These are phyloP conservation scores for Eucalyptus virginea DNA, from an alignment of 345 rosid genomes.

Conservation along the genomic window DNA sequence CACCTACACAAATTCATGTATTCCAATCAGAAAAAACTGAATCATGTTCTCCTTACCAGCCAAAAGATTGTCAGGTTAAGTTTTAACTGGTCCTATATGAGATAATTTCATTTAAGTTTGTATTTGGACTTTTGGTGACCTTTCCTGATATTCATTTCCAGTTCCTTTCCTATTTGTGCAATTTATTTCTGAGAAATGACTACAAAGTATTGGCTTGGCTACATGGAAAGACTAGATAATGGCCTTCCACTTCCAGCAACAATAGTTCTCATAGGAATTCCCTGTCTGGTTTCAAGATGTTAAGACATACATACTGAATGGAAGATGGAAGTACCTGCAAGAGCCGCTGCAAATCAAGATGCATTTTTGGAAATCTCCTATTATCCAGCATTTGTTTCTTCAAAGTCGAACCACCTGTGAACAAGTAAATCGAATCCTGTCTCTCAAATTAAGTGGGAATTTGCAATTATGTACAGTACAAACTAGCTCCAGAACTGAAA, in stretches of 20 bases:
- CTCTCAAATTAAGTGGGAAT: neutral
- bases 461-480: neutral
- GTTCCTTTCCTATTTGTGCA: neutral
- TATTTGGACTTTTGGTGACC: neutral
- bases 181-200: neutral
- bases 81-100: neutral
- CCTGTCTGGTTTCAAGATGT: neutral
- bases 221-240: neutral
- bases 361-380: constrained; percentile 88
- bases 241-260: neutral
- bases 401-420: constrained; percentile 68
- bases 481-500: neutral
- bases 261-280: neutral
- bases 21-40: neutral
- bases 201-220: neutral
- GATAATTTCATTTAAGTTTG: neutral
- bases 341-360: constrained; percentile 85
- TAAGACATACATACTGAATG: neutral
- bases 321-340: constrained; percentile 47
- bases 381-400: constrained; percentile 94
- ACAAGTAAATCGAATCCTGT: neutral
- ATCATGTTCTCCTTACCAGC: neutral
- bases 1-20: constrained; percentile 30
- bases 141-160: neutral
- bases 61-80: neutral